Conservation (phyloP, 768 basidiomycete genomes). For the Strobilomyces confusus region DNA sequence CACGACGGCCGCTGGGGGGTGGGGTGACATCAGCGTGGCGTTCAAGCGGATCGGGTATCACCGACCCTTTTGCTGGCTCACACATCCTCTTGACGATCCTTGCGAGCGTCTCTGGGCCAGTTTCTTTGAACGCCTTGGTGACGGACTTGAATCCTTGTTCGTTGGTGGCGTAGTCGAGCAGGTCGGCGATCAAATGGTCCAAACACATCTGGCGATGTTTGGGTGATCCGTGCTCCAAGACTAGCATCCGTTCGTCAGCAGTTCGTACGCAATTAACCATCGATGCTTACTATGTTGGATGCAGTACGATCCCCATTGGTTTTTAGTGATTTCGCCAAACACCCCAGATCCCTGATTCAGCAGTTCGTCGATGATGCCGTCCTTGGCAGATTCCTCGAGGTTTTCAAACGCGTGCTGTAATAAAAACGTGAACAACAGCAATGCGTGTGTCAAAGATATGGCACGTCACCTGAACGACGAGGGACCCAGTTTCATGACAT, state of each 20-base stretch:
- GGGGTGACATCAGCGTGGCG: constrained; percentile 19
- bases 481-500: constrained; percentile 86
- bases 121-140: constrained; percentile 83
- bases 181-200: constrained; percentile 71
- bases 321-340: constrained; percentile 77
- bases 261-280: not conserved
- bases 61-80: constrained; percentile 76
- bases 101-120: constrained; percentile 71
- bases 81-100: constrained; percentile 78
- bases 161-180: constrained; percentile 75
- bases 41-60: not conserved
- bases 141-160: constrained; percentile 88
- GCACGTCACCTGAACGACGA: constrained; percentile 71
- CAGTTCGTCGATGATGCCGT: constrained; percentile 81
- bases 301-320: constrained; percentile 88
- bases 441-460: not conserved
- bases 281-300: constrained; percentile 70
- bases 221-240: constrained; percentile 80
- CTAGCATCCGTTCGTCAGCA: constrained; percentile 34
- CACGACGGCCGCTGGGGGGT: constrained; percentile 57
- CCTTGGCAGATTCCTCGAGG: constrained; percentile 77
- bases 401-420: constrained; percentile 80
- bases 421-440: constrained; percentile 10
- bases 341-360: constrained; percentile 64
- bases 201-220: constrained; percentile 72